Evolutionary conservation across 2,329 filamentous ascomycete species (phyloP), one percentile per base, ranked within the genome.

Genomic region (Penicillium brasilianum): DNA sequence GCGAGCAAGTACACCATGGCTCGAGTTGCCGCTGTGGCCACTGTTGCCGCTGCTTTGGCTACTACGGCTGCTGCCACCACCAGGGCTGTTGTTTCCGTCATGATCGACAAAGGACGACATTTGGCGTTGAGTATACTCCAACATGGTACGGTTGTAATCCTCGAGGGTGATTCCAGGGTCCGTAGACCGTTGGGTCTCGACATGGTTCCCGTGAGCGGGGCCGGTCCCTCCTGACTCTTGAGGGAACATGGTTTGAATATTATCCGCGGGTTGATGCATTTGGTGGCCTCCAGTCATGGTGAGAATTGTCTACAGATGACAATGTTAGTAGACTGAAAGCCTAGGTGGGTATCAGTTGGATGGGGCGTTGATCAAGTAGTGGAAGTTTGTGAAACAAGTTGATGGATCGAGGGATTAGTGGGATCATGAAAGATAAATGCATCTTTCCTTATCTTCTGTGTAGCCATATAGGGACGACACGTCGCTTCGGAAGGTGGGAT

Each of bases 81-180:
- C 59, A 28, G 57, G 54, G 32, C 60, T 60, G n/a, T 60, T 58
- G 22, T 56, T 58, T 18, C 67, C 61, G 22, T 74, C 70, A 14
- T 62, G 56, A 32, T 72, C 70, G 43, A 70, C 67, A 57, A 77
- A 77, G 4, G 69, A 66, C 2, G 72, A 72, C 69, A 77, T 75
- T 46, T 76, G 74, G 30, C 70, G 73, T 41, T 77, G 74, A 14
- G 76, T 77, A 52, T 78, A 75, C 48, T 75, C 68, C 41, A 77
- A 67, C 76, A 78, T 77, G 54, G 74, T 69, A 25, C 74, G 74
- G 63, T 74, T 76, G 59, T 78, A 78, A 60, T 76, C 75, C 49
- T 76, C 75, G n/a, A 78, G 58, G 3, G 74, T 74, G 4, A 57
- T 63, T 9, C 57, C 61, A 44, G 73, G 70, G 43, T 74, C 67